Evolutionary conservation across 2,329 filamentous ascomycete genomes (phyloP).

Genomic region (Colletotrichum siamense): DNA sequence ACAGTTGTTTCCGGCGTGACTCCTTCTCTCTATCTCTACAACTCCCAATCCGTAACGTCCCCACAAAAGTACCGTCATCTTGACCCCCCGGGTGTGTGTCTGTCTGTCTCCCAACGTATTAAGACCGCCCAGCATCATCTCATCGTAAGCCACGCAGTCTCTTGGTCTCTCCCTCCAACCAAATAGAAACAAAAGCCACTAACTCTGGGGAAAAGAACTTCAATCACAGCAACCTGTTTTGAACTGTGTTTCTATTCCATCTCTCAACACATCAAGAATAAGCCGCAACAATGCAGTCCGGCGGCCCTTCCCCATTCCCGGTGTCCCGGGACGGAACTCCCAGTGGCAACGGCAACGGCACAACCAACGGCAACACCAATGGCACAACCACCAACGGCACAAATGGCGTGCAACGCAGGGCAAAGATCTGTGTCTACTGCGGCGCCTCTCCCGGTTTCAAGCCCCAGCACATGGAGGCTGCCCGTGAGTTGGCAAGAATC

Average conservation of each 20-base stretch:
- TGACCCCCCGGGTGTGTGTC: neutral
- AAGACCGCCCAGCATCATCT: neutral
- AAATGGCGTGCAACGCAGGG: conserved; percentile 40
- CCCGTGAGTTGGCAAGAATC: conserved; percentile 73
- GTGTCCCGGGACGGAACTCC: conserved; percentile 36
- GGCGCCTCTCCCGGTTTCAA: conserved; percentile 78
- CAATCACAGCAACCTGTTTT: neutral
- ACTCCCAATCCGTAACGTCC: neutral
- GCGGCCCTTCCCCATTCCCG: conserved; percentile 40
- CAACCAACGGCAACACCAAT: conserved; percentile 26
- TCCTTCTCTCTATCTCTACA: neutral
- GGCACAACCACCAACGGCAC: conserved; percentile 25
- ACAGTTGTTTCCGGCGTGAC: neutral
- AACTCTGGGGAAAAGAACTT: neutral
- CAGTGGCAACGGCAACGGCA: conserved; percentile 25
- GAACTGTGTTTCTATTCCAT: neutral
- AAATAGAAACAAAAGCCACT: neutral
- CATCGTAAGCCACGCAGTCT: neutral
- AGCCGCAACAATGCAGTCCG: conserved; percentile 42
- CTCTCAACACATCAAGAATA: neutral
- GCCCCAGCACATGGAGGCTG: conserved; percentile 78
- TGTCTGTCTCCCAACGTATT: neutral
- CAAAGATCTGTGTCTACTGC: conserved; percentile 94
- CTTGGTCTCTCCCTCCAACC: neutral
- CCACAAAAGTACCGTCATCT: conserved; percentile 20